Evolutionary conservation across 2,329 filamentous ascomycete genomes (phyloP), one percentile per base, ranked within the genome.

Genomic region (Elsinoe australis): DNA sequence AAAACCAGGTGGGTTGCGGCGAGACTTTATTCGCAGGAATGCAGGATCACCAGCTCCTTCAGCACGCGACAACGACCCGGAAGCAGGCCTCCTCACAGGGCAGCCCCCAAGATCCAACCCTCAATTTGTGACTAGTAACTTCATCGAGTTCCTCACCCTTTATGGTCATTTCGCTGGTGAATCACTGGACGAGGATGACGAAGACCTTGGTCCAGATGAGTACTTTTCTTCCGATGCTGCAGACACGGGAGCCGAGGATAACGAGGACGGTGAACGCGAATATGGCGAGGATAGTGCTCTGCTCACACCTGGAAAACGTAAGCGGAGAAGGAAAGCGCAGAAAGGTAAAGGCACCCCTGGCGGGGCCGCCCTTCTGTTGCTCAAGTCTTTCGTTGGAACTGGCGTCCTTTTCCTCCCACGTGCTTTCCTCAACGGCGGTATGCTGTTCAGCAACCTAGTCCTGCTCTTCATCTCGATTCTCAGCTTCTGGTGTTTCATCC

Each of bases 81-180:
- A 48, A 36, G 28, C 22, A 18, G 52, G 51, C 4, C 49, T 52
- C 7, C 46, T 50, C 28, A 54, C 55, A 3, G 57, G 60, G 19
- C 59, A 59, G n/a, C 45, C 54, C 39, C 55, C n/a, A n/a, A n/a
- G 39, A 31, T 58, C 66, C 39, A 72, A 74, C 49, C 78, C 77
- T 29, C 79, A 79, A 53, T 72, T 94, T 24, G 81, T 95, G 51
- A 95, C 92, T 0, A 88, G 78, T 55, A 98, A 85, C 66, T 98
- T 98, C 63, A 78, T 98, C 51, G 94, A 98, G 64, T 98, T 98
- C 59, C 65, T 98, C 44, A 89, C 87, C 5, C 76, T 98, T 22
- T 98, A 95, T 58, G 92, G 92, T 3, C 92, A 98, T 68, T 98
- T 98, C 63, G 92, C 92, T 1, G 92, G 92, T 67, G 92, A 98